Percentiles rank a stretch among this genome's conserved stretches.
These are phyloP conservation scores for Mycosphaerelloides madeirae DNA, from an alignment of 2,329 filamentous ascomycete genomes.

Conservation along the genomic window DNA sequence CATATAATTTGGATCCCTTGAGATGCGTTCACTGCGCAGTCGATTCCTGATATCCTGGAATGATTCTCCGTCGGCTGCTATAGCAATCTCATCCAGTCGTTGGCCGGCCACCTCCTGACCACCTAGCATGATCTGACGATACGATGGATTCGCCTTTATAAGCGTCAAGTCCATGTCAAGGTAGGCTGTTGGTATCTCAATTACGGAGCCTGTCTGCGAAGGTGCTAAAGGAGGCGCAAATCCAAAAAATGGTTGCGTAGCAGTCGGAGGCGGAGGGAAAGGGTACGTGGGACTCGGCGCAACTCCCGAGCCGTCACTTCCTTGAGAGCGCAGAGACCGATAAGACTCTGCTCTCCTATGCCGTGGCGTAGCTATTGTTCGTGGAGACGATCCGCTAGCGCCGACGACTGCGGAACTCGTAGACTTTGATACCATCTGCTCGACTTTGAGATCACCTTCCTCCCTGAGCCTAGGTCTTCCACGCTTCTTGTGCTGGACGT, in stretches of 20 bases:
- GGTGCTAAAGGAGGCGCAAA: constrained; percentile 9
- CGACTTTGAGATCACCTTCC: constrained; percentile 40
- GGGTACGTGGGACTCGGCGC: constrained; percentile 14
- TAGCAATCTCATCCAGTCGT: constrained; percentile 42
- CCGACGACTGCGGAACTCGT: constrained; percentile 17
- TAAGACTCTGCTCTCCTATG: constrained; percentile 31
- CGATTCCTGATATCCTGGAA: constrained; percentile 42
- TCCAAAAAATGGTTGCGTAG: constrained; percentile 14
- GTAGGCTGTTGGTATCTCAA: constrained; percentile 36
- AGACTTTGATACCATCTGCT: constrained; percentile 16
- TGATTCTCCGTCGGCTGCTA: constrained; percentile 37
- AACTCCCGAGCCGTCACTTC: constrained; percentile 25
- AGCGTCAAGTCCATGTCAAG: constrained; percentile 47
- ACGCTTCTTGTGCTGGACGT: constrained; percentile 82
- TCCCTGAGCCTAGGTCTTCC: constrained; percentile 73
- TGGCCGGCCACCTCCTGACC: constrained; percentile 36
- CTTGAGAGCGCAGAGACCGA: constrained; percentile 29
- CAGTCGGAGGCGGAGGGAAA: constrained; percentile 15
- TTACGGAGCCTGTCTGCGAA: constrained; percentile 6
- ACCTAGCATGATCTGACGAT: constrained; percentile 40
- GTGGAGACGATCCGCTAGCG: constrained; percentile 12
- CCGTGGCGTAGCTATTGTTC: constrained; percentile 24
- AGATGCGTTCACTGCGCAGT: constrained; percentile 44
- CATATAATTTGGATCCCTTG: constrained; percentile 47
- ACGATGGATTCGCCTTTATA: constrained; percentile 42